Evolutionary conservation across 345 rosid species (phyloP).

Genomic region (Microcos paniculata): DNA sequence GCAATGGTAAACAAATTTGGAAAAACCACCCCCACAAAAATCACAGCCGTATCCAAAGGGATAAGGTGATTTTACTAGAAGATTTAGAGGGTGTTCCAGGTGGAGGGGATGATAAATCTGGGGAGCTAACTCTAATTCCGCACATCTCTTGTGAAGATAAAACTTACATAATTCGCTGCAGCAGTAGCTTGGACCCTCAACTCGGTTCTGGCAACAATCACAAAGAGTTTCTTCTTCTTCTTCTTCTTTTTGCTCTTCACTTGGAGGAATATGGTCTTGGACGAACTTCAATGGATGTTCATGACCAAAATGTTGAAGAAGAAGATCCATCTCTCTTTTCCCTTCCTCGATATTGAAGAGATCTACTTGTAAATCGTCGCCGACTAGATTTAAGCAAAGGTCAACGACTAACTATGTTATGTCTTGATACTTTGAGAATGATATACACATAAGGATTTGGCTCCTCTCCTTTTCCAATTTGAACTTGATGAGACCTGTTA

Average conservation of each 20-base stretch:
- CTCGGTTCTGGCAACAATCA: not conserved
- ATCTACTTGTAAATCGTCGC: no score
- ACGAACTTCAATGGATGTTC: no score
- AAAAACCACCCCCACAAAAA: accelerated
- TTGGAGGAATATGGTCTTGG: no score
- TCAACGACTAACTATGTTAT: no score
- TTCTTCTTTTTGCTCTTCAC: not conserved
- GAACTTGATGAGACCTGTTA: no score
- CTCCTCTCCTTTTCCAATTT: no score
- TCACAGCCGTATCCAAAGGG: accelerated
- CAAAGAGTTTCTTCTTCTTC: not conserved
- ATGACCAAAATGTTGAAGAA: not conserved
- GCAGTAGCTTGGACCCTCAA: not conserved
- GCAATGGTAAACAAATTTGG: not conserved
- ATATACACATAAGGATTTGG: no score
- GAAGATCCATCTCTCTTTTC: no score
- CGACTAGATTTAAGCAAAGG: no score
- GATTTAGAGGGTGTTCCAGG: not conserved
- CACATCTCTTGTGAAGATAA: not conserved
- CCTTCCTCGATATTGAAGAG: no score
- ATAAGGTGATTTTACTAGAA: not conserved
- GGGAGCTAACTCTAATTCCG: not conserved
- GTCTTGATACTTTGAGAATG: no score
- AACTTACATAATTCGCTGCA: not conserved
- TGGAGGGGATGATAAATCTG: not conserved